Conservation (phyloP, 2,329 filamentous ascomycete species). For the Ceratocystis albifundus region DNA sequence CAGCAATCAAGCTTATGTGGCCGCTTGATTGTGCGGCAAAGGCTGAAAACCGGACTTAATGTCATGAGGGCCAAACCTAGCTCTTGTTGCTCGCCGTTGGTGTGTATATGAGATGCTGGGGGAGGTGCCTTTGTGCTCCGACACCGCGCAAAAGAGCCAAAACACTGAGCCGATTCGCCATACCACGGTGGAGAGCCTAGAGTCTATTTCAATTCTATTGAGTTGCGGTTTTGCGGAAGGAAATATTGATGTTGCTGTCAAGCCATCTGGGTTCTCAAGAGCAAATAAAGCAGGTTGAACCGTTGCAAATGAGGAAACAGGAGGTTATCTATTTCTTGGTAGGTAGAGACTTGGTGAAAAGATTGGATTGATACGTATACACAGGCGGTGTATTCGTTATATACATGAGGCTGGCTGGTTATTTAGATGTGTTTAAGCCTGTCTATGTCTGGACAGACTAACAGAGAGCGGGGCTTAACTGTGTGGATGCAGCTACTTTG, state of each 20-base stretch:
- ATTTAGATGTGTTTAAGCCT: neutral
- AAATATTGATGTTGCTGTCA: neutral
- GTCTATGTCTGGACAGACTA: neutral
- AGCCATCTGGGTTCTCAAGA: neutral
- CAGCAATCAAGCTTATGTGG: neutral
- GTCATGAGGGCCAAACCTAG: neutral
- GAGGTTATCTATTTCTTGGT: neutral
- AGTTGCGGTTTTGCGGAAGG: neutral
- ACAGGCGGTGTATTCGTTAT: neutral
- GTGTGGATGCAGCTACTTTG: neutral
- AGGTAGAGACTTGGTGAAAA: neutral
- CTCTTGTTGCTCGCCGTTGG: neutral
- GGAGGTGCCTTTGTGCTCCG: neutral
- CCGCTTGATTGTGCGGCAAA: neutral
- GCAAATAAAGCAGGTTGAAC: neutral
- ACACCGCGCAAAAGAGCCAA: neutral
- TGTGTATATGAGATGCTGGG: neutral
- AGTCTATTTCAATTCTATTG: neutral
- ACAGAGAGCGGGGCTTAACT: neutral
- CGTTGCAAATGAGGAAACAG: neutral
- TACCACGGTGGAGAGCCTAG: neutral
- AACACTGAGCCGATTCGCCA: neutral
- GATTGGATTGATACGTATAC: neutral
- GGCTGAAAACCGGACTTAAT: neutral
- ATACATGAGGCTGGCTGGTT: neutral